Evolutionary conservation across 495 filamentous ascomycete species (phyloP), one percentile per base, ranked within the genome.

Genomic region (Lineolata rhizophorae): DNA sequence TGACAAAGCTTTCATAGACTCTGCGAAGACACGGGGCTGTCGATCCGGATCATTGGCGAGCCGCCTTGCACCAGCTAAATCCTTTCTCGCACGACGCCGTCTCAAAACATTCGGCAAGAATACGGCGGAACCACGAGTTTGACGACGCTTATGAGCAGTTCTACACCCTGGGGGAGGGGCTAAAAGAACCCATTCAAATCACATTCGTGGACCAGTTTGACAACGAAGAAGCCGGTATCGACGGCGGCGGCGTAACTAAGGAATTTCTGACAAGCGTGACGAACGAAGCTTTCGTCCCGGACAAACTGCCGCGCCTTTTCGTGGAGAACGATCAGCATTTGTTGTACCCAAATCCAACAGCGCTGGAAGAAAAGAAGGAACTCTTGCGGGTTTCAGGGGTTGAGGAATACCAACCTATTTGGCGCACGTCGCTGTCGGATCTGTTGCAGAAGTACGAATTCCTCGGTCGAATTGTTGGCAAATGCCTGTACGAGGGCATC

Each of bases 141-240:
- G 62, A 76, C 15, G 83, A 93, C 53, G 87, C 90, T 0, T 78
- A 73, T 47, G 57, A 72, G 3, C 67, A 85, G 33, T 94, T 90
- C 42, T 94, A 90, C 50, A 48, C 61, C 2, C 61, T 95, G 4
- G 73, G 72, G 0, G 76, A 81, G 11, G 72, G 72, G 1, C 58
- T 99, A 34, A 95, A 95, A 46, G 85, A 99, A 47, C 87, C 90
- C 0, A 94, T 99, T 15, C 83, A 92, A 48, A 95, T 99, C 42
- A 85, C 76, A 10, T 99, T 95, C 43, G 78, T 93, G 11, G 87
- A 99, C 43, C 65, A 79, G 39, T 99, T 92, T 40, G 73, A 74
- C 33, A 69, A 72, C 2, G 60, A 65, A 17, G 87, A 99, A 53
- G 83, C 87, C 4, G 87, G 87, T 19, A 94, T 99, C 36, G 87